These are phyloP conservation scores for Leucogyrophana mollusca DNA, from an alignment of 768 basidiomycete species.

Conservation along the genomic window DNA sequence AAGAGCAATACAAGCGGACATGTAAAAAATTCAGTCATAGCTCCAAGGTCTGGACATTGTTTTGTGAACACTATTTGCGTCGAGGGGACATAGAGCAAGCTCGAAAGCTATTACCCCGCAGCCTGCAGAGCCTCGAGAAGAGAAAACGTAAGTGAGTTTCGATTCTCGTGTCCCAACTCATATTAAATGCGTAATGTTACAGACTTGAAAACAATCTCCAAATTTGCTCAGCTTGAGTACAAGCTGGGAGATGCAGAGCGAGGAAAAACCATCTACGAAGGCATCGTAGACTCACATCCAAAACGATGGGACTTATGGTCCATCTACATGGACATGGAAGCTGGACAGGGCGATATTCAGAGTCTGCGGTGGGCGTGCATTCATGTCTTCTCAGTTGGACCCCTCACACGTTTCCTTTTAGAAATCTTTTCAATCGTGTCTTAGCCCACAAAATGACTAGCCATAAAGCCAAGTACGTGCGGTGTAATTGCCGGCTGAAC, in stretches of 20 bases:
- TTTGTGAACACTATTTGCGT: slow-evolving; percentile 79
- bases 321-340: slow-evolving; percentile 96
- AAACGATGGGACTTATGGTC: slow-evolving; percentile 97
- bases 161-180: neutral
- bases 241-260: slow-evolving; percentile 92
- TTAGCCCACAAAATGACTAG: slow-evolving; percentile 85
- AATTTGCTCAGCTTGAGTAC: slow-evolving; percentile 95
- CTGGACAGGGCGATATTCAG: slow-evolving; percentile 74
- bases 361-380: slow-evolving; percentile 57
- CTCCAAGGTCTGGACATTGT: slow-evolving; percentile 92
- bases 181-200: slow-evolving; percentile 1
- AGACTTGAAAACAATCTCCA: slow-evolving; percentile 96
- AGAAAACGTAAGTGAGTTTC: slow-evolving; percentile 72
- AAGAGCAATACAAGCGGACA: slow-evolving; percentile 85
- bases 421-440: slow-evolving; percentile 86
- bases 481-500: neutral
- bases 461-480: slow-evolving; percentile 91
- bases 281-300: slow-evolving; percentile 92
- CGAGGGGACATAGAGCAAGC: slow-evolving; percentile 76
- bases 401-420: slow-evolving; percentile 24
- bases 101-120: slow-evolving; percentile 81
- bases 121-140: slow-evolving; percentile 89
- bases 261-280: slow-evolving; percentile 94
- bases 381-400: neutral
- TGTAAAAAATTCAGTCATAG: slow-evolving; percentile 94